phyloP scores from a whole-genome alignment of 768 basidiomycete species.

The Boletus rufocinnamomeus region DNA sequence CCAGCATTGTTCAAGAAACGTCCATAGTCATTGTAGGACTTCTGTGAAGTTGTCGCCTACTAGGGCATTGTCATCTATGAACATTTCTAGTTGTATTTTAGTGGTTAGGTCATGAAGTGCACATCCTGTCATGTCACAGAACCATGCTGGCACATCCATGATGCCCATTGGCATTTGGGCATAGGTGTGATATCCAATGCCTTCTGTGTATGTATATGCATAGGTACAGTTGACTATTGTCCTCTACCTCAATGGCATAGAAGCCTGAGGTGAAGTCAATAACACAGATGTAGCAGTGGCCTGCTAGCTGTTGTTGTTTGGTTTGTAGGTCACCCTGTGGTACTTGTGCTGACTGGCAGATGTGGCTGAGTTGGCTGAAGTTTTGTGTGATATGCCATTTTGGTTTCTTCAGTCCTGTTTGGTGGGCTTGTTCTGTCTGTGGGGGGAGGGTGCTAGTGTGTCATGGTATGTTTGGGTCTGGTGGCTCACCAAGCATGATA shows the following conservation, averaged over 20 bases:
- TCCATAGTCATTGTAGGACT: too few relatives aligned
- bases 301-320: conserved; percentile 38
- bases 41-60: background rate
- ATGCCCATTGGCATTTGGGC: conserved; percentile 43
- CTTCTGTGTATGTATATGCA: conserved; percentile 38
- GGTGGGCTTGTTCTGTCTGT: background rate
- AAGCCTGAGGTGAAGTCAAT: conserved; percentile 30
- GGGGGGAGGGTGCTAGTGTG: background rate
- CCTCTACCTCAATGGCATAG: conserved; percentile 22
- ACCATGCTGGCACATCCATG: conserved; percentile 36
- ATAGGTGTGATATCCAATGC: conserved; percentile 40
- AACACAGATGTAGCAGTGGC: conserved; percentile 19
- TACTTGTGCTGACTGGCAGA: conserved; percentile 33
- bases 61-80: background rate
- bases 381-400: conserved; percentile 9
- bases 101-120: background rate
- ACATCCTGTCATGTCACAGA: background rate
- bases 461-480: background rate
- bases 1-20: too few relatives aligned
- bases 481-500: background rate
- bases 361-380: conserved; percentile 24
- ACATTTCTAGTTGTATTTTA: background rate
- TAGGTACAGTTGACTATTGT: conserved; percentile 28
- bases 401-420: background rate
- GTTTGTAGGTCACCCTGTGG: conserved; percentile 40